Evolutionary conservation across 1,284 basidiomycete genomes (phyloP), one percentile per base, ranked within the genome.

Genomic region (Rhodotorula sp.): DNA sequence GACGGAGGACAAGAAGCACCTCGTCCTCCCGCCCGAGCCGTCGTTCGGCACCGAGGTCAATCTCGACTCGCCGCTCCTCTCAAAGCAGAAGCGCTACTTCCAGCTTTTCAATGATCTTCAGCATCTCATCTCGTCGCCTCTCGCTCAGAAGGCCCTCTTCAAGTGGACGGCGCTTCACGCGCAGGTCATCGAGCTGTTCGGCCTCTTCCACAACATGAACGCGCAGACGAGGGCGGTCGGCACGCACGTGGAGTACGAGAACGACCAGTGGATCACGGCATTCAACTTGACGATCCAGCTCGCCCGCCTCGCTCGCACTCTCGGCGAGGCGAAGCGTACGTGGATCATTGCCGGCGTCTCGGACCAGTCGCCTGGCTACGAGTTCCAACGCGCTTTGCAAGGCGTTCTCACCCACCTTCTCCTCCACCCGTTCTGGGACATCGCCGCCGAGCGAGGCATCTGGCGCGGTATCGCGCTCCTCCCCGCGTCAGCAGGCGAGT

Each of bases 221-320:
- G 89, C 92, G 1, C 92, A 92, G 79, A 88, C 89, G 74, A 86
- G 93, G n/a, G 91, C 90, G 17, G 86, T 85, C 9, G 85, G 86
- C 24, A 87, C 83, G 67, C 94, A 97, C 76, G 88, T 96, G 76
- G 93, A 96, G 79, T 97, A 91, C 81, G 94, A 97, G 81, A 89
- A 90, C 46, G 94, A 97, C 75, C 88, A 89, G 39, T 96, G 93
- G 92, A 91, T 94, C 71, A 90, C 88, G 77, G 90, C 94, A 15
- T 96, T 96, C 82, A 92, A 93, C 76, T 88, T 94, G 39, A 92
- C 92, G 10, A 86, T 94, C 11, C 93, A 92, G 34, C 82, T 97
- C 22, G 89, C 90, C 5, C 87, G 92, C 54, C 87, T 93, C 52
- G 90, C 92, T 81, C 91, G 92, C 78, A 89, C 90, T 8, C 90